A percentile compares a stretch with the other conserved stretches of the same genome.
Conservation (phyloP, 768 basidiomycete genomes). For the Leccinum rimulosum region DNA sequence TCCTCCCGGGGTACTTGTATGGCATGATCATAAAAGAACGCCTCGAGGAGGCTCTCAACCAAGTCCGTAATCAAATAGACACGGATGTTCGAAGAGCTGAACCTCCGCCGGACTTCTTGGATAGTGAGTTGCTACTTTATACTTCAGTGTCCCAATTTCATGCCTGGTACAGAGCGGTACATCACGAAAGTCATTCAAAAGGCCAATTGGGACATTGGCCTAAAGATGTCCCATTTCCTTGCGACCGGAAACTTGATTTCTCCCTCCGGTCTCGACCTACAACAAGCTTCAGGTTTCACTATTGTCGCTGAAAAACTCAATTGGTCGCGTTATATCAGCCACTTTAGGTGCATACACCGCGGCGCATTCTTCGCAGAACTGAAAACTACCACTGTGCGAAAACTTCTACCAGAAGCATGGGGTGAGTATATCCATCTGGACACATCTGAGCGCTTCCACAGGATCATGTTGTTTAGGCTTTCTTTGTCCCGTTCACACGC, state of each 20-base stretch:
- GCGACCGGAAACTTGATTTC: slow-evolving; percentile 97
- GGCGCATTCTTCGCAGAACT: slow-evolving; percentile 99
- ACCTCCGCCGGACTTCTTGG: slow-evolving; percentile 78
- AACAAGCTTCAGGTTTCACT: slow-evolving; percentile 98
- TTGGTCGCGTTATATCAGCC: slow-evolving; percentile 97
- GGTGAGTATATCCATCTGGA: slow-evolving; percentile 46
- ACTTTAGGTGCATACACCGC: slow-evolving; percentile 97
- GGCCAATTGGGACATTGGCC: slow-evolving; percentile 90
- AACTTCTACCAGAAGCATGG: slow-evolving; percentile 97
- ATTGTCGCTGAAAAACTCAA: slow-evolving; percentile 99
- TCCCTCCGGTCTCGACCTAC: slow-evolving; percentile 91
- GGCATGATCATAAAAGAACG: slow-evolving; percentile 98
- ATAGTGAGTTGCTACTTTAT: slow-evolving; percentile 53
- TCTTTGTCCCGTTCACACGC: slow-evolving; percentile 97
- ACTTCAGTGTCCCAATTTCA: slow-evolving; percentile 6
- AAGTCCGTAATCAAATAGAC: slow-evolving; percentile 65
- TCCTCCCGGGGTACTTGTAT: slow-evolving; percentile 89
- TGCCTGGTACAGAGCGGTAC: slow-evolving; percentile 61
- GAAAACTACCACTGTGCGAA: slow-evolving; percentile 96
- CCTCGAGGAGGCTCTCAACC: slow-evolving; percentile 83
- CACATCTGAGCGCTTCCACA: slow-evolving; percentile 4
- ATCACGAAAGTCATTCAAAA: slow-evolving; percentile 70
- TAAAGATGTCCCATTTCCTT: slow-evolving; percentile 88
- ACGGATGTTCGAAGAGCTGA: slow-evolving; percentile 76
- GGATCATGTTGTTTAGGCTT: slow-evolving; percentile 57